Base-by-base conservation (phyloP, 306 rosid genomes). In the Fragaria ananassa region DNA sequence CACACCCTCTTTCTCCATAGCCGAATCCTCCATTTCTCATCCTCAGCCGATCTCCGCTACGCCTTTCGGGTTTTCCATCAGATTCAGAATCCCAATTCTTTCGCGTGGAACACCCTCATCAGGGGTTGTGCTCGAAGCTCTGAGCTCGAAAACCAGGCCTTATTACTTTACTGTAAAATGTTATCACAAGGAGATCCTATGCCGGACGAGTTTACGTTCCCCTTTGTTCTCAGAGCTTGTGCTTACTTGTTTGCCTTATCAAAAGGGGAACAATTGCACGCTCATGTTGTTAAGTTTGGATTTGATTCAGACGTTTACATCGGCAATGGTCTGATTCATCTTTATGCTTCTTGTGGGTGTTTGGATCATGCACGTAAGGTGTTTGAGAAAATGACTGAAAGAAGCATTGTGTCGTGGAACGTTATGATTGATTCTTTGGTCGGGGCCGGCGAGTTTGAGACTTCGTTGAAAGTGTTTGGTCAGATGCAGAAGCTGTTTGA, bases 371-470 rank as follows among this genome's bases (percentile, higher is more conserved):
- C 98, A 27, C 72, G 21, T 57, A 91, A 84, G 44, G 23, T 89
- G 72, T 94, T 91, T 60, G 81, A 71, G 2, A 46, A 75, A 21
- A 90, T 90, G 97, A n/a, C 60, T 17, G 81, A 80, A 12, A 91
- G 84, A 83, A 87, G 85, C 78, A 44, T 84, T 77, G 95, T 94
- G 72, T 91, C 90, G 0, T 94, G 97, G 98, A 91, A 94, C 66
- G 76, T 86, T 17, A 85, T 89, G 83, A 89, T 91, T 82, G 98
- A 91, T 77, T 87, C 88, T 23, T 80, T 76, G 61, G 88, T 82
- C 19, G 85, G 71, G 69, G 74, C 51, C 53, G 95, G 95, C 4
- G 86, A 81, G 77, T 90, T 83, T 65, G 89, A 78, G 8, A 75
- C 75, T 72, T 89, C 89, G 6, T 23, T 91, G 84, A 80, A 75